These are phyloP conservation scores for Pittosporum tobira DNA, from an alignment of 129 eudicot species.

Conservation along the genomic window DNA sequence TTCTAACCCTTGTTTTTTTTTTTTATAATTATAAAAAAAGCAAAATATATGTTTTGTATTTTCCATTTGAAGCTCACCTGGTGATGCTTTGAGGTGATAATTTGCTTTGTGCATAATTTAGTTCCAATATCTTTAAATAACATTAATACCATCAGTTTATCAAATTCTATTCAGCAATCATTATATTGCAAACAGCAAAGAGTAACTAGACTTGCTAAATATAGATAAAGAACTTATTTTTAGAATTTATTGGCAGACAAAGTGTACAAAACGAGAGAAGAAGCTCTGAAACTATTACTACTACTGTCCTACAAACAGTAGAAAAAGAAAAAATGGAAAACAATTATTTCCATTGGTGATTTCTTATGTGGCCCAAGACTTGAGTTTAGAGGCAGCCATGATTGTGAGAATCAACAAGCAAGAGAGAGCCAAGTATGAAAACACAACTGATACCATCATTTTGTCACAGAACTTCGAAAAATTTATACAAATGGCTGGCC, in stretches of 20 bases:
- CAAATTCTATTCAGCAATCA: not conserved
- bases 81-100: not conserved
- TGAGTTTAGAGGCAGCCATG: slow-evolving; percentile 30
- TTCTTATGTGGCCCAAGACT: slow-evolving; percentile 2
- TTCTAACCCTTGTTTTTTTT: not conserved
- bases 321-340: too few relatives aligned
- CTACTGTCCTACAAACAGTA: too few relatives aligned
- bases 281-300: too few relatives aligned
- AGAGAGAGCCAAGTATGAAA: slow-evolving; percentile 21
- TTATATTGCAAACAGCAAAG: too few relatives aligned
- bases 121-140: not conserved
- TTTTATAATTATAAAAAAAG: too few relatives aligned
- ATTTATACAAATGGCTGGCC: slow-evolving; percentile 22
- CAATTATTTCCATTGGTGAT: not conserved
- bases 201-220: too few relatives aligned
- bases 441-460: slow-evolving; percentile 9
- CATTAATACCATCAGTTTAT: not conserved
- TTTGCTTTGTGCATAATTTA: not conserved
- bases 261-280: slow-evolving; percentile 63
- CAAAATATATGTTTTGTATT: not conserved
- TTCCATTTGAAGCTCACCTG: not conserved
- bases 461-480: slow-evolving; percentile 21
- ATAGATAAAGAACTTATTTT: slow-evolving; percentile 19
- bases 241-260: slow-evolving; percentile 25
- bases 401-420: slow-evolving; percentile 17